Evolutionary conservation across 371 early-diverging fungal genomes (phyloP), one percentile per base, ranked within the genome.

Genomic region (Mortierella sp.): DNA sequence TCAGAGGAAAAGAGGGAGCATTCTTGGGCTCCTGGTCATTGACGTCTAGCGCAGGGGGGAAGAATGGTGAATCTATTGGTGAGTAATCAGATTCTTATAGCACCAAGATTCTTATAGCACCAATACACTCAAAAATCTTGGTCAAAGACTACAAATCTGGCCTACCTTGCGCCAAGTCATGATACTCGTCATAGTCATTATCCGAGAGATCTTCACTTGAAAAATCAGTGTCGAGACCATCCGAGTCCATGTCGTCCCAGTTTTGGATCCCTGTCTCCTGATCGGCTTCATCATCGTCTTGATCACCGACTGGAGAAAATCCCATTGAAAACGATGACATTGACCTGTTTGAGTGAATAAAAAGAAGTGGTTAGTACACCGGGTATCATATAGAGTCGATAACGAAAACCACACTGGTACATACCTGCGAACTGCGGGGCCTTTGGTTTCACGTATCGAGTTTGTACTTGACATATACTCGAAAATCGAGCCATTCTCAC

Each of bases 1-100:
- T 84, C 26, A 89, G 85, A 12, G 68, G 70, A 12, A 63, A 64
- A n/a, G 70, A 66, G 4, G 72, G 73, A 44, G 37, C 28, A 30
- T 16, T 75, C 21, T 60, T 60, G 47, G 66, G 64, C 66, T 69
- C 66, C 7, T 66, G n/a, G 25, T 50, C 55, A 51, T 59, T 37
- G 37, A 37, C 37, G 9, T 37, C 37, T 37, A 37, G 37, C 37
- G 9, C 9, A 5, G 5, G 9, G 3, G 37, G 9, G 37, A 9
- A 37, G 37, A 37, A 9, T 37, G 37, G 37, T 37, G 37, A 37
- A 37, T 3, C 9, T 37, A n/a, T n/a, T n/a, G n/a, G n/a, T n/a
- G n/a, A n/a, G n/a, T n/a, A n/a, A n/a, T n/a, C n/a, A n/a, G n/a
- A n/a, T n/a, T n/a, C n/a, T n/a, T n/a, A n/a, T n/a, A n/a, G n/a